These are phyloP conservation scores for Myxozyma kluyveri DNA, from an alignment of 805 yeast genomes.

Conservation along the genomic window DNA sequence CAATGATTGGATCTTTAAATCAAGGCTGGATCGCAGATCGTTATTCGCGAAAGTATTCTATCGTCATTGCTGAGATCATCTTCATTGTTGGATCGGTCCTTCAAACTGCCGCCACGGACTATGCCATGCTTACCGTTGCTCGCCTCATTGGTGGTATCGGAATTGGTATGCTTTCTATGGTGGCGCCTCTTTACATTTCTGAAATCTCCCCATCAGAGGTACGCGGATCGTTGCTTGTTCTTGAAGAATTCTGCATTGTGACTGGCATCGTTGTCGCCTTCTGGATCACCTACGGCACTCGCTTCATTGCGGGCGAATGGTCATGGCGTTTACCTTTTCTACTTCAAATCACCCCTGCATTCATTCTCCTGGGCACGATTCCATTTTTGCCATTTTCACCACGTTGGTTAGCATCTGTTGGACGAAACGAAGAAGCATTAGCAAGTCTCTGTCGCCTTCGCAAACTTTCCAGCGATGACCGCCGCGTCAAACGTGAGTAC, in stretches of 20 bases:
- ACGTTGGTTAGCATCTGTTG: slow-evolving; percentile 56
- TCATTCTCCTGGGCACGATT: slow-evolving; percentile 43
- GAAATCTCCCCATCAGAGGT: slow-evolving; percentile 33
- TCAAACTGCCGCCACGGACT: no score
- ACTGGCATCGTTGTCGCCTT: slow-evolving; percentile 37
- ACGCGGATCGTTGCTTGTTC: slow-evolving; percentile 32
- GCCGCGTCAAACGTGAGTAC: no score
- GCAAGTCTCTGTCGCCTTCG: slow-evolving; percentile 28
- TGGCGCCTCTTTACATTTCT: slow-evolving; percentile 44
- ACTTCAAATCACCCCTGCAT: slow-evolving; percentile 50
- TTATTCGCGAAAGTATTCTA: slow-evolving; percentile 3
- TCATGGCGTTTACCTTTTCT: slow-evolving; percentile 49
- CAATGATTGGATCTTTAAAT: slow-evolving; percentile 12
- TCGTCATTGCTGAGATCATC: slow-evolving; percentile 5
- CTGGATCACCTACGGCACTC: slow-evolving; percentile 38
- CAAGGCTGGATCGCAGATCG: slow-evolving; percentile 5
- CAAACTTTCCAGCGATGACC: slow-evolving; percentile 24
- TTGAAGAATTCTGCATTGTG: slow-evolving; percentile 35
- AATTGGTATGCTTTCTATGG: slow-evolving; percentile 51
- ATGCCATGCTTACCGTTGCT: no score
- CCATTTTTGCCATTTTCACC: slow-evolving; percentile 50
- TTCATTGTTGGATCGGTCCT: no score
- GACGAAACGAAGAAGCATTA: slow-evolving; percentile 46
- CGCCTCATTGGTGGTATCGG: slow-evolving; percentile 54
- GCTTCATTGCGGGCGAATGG: slow-evolving; percentile 39